Base-by-base conservation (phyloP, 179 eudicot genomes). In the Silene vulgaris region DNA sequence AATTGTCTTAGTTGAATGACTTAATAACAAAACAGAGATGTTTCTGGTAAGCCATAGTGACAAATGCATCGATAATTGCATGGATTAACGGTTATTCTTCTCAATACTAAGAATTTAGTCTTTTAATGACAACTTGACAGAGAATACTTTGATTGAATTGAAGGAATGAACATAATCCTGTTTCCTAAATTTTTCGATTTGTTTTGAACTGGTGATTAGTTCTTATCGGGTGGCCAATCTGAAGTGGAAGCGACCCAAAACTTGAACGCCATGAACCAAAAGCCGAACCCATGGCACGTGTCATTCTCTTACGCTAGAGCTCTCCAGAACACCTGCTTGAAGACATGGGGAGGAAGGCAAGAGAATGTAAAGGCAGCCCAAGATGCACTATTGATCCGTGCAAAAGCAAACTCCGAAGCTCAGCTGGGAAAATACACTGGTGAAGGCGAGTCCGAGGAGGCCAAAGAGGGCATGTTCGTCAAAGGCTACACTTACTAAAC, bases 271-370 rank as follows among this genome's bases (percentile, higher is more conserved):
- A 93, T 93, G 95, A 93, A 93, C 88, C 95, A 93, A 79, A 80
- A 80, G 65, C 84, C 92, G 8, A 85, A 88, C 88, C 97, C 98
- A 52, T 93, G 98, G 98, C 97, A 91, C 73, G 90, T 93, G 43
- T 93, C 98, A 0, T 93, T 93, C 92, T 93, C 98, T 48, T 91
- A 93, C 50, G 98, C 97, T 45, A 79, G 98, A 79, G 98, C 98
- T 9, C 95, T 93, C 62, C 98, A 93, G 76, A 91, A 93, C 91
- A 91, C 97, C 20, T 89, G 95, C 83, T 81, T 92, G 75, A 92
- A 92, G 89, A 89, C 93, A 1, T 92, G 97, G 97, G 91, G 91
- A 21, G 97, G 98, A 9, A 85, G 79, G 54, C 89, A 91, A 0
- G 98, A 93, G 85, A 93, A 89, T 8, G 97, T 93, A 66, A 57